Evolutionary conservation across 495 filamentous ascomycete genomes (phyloP).

Genomic region (Hypoxylon lienhwacheense): DNA sequence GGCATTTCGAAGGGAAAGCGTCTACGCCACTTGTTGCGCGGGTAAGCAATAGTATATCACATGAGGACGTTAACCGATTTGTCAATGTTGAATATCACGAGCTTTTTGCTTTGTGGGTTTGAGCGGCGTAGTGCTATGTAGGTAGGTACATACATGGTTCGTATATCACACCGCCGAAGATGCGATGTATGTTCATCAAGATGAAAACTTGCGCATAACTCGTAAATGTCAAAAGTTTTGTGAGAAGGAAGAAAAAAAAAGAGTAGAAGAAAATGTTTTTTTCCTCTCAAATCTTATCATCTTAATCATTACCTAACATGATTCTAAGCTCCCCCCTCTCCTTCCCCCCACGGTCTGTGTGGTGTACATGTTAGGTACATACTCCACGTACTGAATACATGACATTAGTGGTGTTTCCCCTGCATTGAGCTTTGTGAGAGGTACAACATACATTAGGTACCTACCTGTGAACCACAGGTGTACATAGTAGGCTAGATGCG

Average conservation of each 20-base stretch:
- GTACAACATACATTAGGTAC: too few species aligned
- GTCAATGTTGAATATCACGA: too few species aligned
- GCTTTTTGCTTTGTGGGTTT: too few species aligned
- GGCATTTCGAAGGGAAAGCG: background rate
- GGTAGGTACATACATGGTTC: too few species aligned
- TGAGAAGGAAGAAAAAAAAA: too few species aligned
- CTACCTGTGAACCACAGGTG: too few species aligned
- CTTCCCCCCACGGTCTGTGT: slow-evolving; percentile 18
- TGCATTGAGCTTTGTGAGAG: slow-evolving; percentile 28
- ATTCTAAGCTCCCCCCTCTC: slow-evolving; percentile 2
- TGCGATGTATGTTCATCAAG: too few species aligned
- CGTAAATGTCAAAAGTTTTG: too few species aligned
- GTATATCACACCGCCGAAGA: too few species aligned
- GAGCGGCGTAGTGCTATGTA: too few species aligned
- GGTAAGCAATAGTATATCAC: slow-evolving; percentile 10
- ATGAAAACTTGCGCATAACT: too few species aligned
- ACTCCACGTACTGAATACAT: slow-evolving; percentile 5
- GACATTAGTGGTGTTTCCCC: slow-evolving; percentile 14
- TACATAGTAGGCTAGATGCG: slow-evolving; percentile 19
- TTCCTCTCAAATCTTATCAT: background rate
- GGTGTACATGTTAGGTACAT: background rate
- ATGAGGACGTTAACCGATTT: background rate
- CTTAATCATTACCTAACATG: slow-evolving; percentile 1
- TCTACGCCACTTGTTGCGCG: background rate
- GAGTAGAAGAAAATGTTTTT: too few species aligned